Conservation (phyloP, 441 rosid genomes). For the Mallotus repandus region DNA sequence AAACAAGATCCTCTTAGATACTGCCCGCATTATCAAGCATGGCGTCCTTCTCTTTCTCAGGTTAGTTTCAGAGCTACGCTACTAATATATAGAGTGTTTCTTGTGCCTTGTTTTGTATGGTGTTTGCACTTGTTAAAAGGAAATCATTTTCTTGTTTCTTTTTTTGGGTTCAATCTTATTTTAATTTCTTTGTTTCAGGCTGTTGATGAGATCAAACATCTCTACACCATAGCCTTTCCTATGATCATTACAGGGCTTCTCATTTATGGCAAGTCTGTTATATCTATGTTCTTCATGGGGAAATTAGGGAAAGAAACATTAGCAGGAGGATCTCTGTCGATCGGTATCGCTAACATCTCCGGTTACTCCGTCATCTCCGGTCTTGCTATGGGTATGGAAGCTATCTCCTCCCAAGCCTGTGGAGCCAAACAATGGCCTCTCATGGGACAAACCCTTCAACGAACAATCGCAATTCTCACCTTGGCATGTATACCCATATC, state of each 20-base stretch:
- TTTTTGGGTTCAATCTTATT: neutral
- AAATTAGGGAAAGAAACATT: slow-evolving; percentile 70
- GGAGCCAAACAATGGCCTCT: slow-evolving; percentile 78
- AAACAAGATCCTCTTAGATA: slow-evolving; percentile 14
- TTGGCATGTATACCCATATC: slow-evolving; percentile 65
- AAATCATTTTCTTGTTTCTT: neutral
- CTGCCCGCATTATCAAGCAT: slow-evolving; percentile 13
- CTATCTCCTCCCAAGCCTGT: slow-evolving; percentile 85
- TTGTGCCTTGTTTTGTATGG: slow-evolving; percentile 1
- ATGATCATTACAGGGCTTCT: slow-evolving; percentile 73
- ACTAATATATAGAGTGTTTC: neutral
- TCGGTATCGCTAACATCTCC: slow-evolving; percentile 87
- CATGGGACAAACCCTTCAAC: slow-evolving; percentile 74
- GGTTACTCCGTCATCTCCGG: slow-evolving; percentile 95
- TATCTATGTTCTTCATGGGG: slow-evolving; percentile 85
- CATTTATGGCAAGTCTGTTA: slow-evolving; percentile 72
- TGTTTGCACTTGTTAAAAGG: neutral
- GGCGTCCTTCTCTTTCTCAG: slow-evolving; percentile 34
- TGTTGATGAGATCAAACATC: slow-evolving; percentile 61
- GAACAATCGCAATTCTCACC: slow-evolving; percentile 63
- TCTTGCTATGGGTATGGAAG: slow-evolving; percentile 83
- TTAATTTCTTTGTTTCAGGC: slow-evolving; percentile 25
- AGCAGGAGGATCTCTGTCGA: slow-evolving; percentile 88
- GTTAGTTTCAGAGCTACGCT: slow-evolving; percentile 9
- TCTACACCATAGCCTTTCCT: slow-evolving; percentile 66